phyloP scores from a whole-genome alignment of 2,329 filamentous ascomycete species.

The Pseudopyricularia cyperi region DNA sequence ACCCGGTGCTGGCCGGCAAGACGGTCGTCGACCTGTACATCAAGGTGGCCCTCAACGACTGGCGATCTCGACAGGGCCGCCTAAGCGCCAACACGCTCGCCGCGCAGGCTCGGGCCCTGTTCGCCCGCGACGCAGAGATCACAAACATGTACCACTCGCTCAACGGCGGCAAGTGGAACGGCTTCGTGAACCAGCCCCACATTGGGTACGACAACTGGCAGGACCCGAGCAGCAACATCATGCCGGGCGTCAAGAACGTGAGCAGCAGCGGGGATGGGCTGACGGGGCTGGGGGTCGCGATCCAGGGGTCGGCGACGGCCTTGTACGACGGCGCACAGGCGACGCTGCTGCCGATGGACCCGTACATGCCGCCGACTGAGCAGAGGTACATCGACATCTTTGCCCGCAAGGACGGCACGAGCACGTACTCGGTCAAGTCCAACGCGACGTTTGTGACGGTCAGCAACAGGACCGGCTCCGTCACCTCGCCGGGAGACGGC shows the following conservation, averaged over 20 bases:
- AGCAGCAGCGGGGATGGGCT: conserved; percentile 24
- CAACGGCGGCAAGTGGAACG: conserved; percentile 22
- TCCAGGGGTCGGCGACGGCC: conserved; percentile 21
- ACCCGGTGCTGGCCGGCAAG: conserved; percentile 40
- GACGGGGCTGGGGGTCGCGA: conserved; percentile 27
- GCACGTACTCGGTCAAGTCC: conserved; percentile 23
- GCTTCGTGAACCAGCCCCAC: conserved; percentile 33
- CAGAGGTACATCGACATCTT: conserved; percentile 33
- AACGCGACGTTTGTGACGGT: conserved; percentile 23
- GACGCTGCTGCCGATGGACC: not conserved
- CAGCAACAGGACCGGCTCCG: conserved; percentile 18
- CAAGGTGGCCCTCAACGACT: conserved; percentile 27
- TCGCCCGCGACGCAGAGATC: conserved; percentile 27
- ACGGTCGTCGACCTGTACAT: conserved; percentile 36
- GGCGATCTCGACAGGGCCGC: conserved; percentile 31
- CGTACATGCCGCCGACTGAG: conserved; percentile 16
- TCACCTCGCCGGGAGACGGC: conserved; percentile 9
- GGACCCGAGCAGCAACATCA: conserved; percentile 36
- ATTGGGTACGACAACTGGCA: conserved; percentile 30
- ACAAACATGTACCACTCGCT: conserved; percentile 28
- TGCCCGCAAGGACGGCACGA: conserved; percentile 24
- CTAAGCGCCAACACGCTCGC: conserved; percentile 30
- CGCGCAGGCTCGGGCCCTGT: conserved; percentile 24
- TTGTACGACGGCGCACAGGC: not conserved
- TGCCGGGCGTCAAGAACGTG: conserved; percentile 32